phyloP scores from a whole-genome alignment of 108 stramenopile genomes.

The Cyclotella choctawhatcheeana region DNA sequence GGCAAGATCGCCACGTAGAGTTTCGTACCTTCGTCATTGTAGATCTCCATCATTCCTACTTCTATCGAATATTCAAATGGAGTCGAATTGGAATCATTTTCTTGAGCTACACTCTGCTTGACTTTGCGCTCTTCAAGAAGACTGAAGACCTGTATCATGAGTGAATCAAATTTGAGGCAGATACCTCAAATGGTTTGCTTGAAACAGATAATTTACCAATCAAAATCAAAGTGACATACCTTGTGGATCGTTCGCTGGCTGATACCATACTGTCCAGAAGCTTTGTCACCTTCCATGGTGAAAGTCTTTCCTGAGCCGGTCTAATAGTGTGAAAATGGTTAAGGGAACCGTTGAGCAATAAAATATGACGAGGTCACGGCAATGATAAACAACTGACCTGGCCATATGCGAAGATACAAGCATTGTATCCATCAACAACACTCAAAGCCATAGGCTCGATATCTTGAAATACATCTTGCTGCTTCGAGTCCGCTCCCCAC shows the following conservation, averaged over 20 bases:
- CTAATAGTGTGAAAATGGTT: neutral
- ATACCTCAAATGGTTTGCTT: no score
- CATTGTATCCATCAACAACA: slow-evolving; percentile 98
- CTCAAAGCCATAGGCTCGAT: slow-evolving; percentile 93
- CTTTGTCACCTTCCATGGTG: slow-evolving; percentile 88
- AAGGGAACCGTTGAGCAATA: neutral
- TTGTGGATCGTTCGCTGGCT: slow-evolving; percentile 89
- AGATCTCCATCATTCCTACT: slow-evolving; percentile 87
- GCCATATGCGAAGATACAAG: slow-evolving; percentile 99
- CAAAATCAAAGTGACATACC: neutral
- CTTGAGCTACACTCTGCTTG: slow-evolving; percentile 28
- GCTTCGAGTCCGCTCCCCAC: slow-evolving; percentile 90
- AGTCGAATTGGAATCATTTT: slow-evolving; percentile 27
- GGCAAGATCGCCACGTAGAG: no score
- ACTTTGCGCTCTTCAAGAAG: slow-evolving; percentile 69
- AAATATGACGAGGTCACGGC: no score
- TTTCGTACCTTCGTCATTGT: slow-evolving; percentile 83
- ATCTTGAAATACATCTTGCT: slow-evolving; percentile 93
- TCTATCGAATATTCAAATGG: slow-evolving; percentile 64
- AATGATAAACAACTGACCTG: slow-evolving; percentile 57
- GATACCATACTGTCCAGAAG: slow-evolving; percentile 79
- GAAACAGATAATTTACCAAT: no score
- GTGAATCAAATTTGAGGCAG: no score
- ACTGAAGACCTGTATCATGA: slow-evolving; percentile 64
- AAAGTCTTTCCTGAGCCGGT: slow-evolving; percentile 88